Base-by-base conservation (phyloP, 768 basidiomycete genomes). In the Mycena metata region DNA sequence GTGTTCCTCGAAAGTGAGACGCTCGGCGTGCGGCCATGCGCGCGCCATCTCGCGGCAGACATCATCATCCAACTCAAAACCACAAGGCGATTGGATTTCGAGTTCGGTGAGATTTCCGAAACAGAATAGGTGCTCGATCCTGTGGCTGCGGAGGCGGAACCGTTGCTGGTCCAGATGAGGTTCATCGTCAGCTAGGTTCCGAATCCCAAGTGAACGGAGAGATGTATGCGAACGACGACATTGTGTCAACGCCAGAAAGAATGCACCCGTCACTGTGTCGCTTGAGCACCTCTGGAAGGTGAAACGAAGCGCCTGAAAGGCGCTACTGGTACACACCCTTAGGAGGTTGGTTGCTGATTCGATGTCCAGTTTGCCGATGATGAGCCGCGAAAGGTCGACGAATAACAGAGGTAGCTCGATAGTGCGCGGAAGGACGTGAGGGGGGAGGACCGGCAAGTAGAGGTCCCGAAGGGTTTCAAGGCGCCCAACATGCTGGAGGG, bases 11-110 rank as follows among this genome's bases (percentile, higher is more conserved):
- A 56, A 10, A 2, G 13, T 16, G 15, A 56, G 55, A 8, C 55
- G 39, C 41, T 56, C 55, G 15, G 21, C 41, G 13, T n/a, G 55
- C 23, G 55, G 55, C 55, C 41, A 56, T 43, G 55, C 55, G 55
- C 39, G 41, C 35, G 55, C 55, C 36, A 56, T 56, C 17, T 42
- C 39, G 24, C 8, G 23, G 23, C 55, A 56, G 55, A 42, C 2
- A 10, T 5, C 9, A 23, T 56, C 55, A 39, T 56, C 10, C 5
- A 56, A 23, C 24, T 41, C 55, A 23, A 42, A 56, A 8, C 55
- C 55, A 17, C 39, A 56, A 7, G 55, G 23, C 13, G 55, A 21
- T 1, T 39, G 2, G 39, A 56, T 23, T 2, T 56, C 39, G 23
- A 56, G 15, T 1, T 24, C 23, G 13, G 23, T 26, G 21, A 56